Evolutionary conservation across 306 rosid species (phyloP).

Genomic region (Casuarina glauca): DNA sequence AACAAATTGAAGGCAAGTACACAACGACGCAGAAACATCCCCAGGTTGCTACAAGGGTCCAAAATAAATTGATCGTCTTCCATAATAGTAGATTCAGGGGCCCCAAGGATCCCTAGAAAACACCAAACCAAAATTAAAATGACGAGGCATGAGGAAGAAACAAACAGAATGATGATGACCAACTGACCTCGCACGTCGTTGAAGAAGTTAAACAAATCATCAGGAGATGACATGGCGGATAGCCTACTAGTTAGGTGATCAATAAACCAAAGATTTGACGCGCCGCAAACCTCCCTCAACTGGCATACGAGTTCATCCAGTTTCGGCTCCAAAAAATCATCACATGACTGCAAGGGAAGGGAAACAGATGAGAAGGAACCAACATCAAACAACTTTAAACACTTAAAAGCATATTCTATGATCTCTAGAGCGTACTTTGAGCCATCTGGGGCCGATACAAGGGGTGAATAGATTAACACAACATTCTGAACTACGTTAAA

Average conservation of each 20-base stretch:
- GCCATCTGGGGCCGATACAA: no score
- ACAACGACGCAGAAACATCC: constrained; percentile 84
- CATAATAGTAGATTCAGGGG: constrained; percentile 63
- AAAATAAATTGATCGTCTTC: constrained; percentile 80
- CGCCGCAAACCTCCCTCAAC: constrained; percentile 63
- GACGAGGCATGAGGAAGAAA: constrained; percentile 4
- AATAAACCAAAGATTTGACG: constrained; percentile 49
- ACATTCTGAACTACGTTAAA: neutral
- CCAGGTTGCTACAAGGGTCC: constrained; percentile 80
- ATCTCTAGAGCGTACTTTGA: no score
- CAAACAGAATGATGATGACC: neutral
- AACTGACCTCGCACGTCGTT: constrained; percentile 76
- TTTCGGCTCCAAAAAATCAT: constrained; percentile 84
- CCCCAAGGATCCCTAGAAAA: constrained; percentile 74
- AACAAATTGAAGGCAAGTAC: constrained; percentile 85
- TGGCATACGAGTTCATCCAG: constrained; percentile 75
- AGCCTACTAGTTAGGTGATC: constrained; percentile 67
- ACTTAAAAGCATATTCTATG: neutral
- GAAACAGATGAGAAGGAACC: neutral
- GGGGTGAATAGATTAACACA: no score
- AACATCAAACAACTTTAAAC: constrained; percentile 4
- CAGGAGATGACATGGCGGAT: constrained; percentile 72
- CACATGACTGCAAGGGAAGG: constrained; percentile 61
- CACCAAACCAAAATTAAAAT: constrained; percentile 9
- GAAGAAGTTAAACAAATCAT: constrained; percentile 86